phyloP scores from a whole-genome alignment of 2,329 filamentous ascomycete species.

The Zalaria obscura region DNA sequence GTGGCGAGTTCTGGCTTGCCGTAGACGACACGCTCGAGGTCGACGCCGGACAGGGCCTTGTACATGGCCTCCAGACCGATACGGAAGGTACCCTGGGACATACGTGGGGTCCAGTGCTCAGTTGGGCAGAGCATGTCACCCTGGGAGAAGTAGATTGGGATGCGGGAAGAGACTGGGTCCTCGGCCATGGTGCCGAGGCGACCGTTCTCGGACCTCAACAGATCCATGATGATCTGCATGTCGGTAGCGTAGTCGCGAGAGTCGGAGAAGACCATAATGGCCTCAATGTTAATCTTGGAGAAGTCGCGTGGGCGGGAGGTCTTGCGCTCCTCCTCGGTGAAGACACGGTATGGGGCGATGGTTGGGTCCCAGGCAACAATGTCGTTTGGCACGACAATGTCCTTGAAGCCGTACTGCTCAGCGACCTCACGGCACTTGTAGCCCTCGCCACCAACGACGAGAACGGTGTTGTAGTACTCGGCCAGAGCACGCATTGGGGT shows the following conservation, averaged over 20 bases:
- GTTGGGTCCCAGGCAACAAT: slow-evolving; percentile 55
- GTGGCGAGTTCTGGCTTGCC: slow-evolving; percentile 61
- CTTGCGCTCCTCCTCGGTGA: slow-evolving; percentile 52
- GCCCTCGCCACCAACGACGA: slow-evolving; percentile 62
- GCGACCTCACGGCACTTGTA: slow-evolving; percentile 62
- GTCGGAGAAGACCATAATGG: slow-evolving; percentile 63
- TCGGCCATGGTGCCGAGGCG: slow-evolving; percentile 49
- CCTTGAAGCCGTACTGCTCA: slow-evolving; percentile 59
- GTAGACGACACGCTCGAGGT: slow-evolving; percentile 63
- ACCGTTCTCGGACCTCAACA: slow-evolving; percentile 55
- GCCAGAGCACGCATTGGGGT: slow-evolving; percentile 63
- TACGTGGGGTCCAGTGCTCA: slow-evolving; percentile 43
- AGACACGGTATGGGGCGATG: slow-evolving; percentile 54
- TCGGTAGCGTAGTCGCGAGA: slow-evolving; percentile 62
- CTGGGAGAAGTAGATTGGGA: slow-evolving; percentile 62
- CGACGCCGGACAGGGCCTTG: slow-evolving; percentile 52
- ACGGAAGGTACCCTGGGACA: slow-evolving; percentile 64
- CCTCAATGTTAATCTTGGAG: slow-evolving; percentile 55
- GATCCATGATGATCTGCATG: slow-evolving; percentile 63
- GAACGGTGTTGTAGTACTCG: slow-evolving; percentile 63
- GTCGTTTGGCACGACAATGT: slow-evolving; percentile 60
- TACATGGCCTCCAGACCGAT: slow-evolving; percentile 63
- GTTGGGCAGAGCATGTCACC: slow-evolving; percentile 47
- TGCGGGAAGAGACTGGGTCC: slow-evolving; percentile 50
- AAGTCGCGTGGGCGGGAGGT: slow-evolving; percentile 59